Evolutionary conservation across 257 asterid genomes (phyloP).

Genomic region (Nicotiana benthamiana): DNA sequence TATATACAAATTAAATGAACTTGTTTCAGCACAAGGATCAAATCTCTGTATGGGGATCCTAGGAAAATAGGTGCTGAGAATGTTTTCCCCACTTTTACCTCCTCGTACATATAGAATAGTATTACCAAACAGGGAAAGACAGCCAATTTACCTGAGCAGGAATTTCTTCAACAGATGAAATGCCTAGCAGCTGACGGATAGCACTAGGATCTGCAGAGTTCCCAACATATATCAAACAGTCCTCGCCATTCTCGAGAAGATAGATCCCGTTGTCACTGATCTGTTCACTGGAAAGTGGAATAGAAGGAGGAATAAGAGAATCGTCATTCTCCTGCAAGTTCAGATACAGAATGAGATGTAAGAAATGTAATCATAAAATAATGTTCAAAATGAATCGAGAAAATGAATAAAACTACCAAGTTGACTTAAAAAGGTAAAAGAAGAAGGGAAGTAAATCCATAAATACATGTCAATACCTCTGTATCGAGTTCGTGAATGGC

Average conservation of each 20-base stretch:
- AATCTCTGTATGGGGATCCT: background rate
- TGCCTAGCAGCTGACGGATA: conserved; percentile 58
- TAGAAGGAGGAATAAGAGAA: conserved; percentile 52
- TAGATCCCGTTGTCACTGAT: conserved; percentile 71
- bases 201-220: conserved; percentile 48
- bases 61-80: background rate
- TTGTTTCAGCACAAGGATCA: background rate
- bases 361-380: conserved; percentile 4
- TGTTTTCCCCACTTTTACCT: background rate
- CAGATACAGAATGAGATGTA: background rate
- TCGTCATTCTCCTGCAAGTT: conserved; percentile 61
- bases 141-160: conserved; percentile 56
- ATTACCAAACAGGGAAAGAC: background rate
- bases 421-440: background rate
- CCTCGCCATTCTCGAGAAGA: conserved; percentile 94
- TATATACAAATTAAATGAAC: background rate
- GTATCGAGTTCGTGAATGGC: conserved; percentile 78
- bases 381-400: background rate
- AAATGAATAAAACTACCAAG: background rate
- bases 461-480: conserved; percentile 32
- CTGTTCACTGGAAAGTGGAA: conserved; percentile 84
- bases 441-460: background rate
- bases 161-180: conserved; percentile 74
- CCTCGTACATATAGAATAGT: background rate
- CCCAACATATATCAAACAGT: conserved; percentile 83